Evolutionary conservation across 305 asterid genomes (phyloP).

Genomic region (Fraxinus angustifolia): DNA sequence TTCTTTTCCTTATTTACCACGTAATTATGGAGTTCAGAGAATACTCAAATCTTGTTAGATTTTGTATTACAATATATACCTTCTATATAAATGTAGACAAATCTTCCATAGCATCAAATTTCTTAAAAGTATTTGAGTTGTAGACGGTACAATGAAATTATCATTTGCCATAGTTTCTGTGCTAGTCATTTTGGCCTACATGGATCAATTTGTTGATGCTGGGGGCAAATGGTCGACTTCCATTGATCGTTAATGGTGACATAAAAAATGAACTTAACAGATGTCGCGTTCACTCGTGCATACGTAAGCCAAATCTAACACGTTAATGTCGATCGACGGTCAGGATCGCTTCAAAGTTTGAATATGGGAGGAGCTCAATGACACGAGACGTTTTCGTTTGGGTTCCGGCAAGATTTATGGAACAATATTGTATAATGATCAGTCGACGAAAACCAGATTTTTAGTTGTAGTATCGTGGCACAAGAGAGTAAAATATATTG

Average conservation of each 20-base stretch:
- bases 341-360: too few species aligned
- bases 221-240: slow-evolving; percentile 6
- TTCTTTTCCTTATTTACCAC: background rate
- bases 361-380: too few species aligned
- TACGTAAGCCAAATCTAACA: too few species aligned
- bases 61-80: background rate
- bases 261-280: too few species aligned
- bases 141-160: background rate
- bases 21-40: background rate
- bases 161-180: background rate
- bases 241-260: background rate
- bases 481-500: too few species aligned
- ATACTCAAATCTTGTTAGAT: background rate
- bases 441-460: too few species aligned
- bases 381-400: too few species aligned
- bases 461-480: too few species aligned
- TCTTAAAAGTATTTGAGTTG: background rate
- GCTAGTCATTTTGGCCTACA: background rate
- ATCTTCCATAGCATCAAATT: background rate
- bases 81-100: background rate
- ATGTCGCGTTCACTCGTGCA: too few species aligned
- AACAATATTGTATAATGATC: too few species aligned
- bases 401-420: too few species aligned
- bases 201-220: background rate
- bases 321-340: too few species aligned